Base-by-base conservation (phyloP, 108 stramenopile species). In the Nitzschia sp. region DNA sequence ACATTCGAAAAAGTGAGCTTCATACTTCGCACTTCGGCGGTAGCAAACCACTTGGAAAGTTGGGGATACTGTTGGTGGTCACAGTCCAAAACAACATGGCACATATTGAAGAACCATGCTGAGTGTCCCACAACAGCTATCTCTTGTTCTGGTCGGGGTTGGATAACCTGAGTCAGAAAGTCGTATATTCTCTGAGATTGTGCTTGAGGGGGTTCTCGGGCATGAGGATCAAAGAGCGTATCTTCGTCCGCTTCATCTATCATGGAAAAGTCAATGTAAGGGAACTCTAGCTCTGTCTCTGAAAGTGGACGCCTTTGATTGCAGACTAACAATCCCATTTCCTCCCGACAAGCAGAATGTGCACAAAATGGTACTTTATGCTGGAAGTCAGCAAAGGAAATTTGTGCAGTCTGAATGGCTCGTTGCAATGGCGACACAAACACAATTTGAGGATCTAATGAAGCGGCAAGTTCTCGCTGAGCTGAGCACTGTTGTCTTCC, bases 61-160 rank as follows among this genome's bases (percentile, higher is more conserved):
- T 59, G 15, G 1, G 24, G 15, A 39, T 65, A 29, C 15, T 71
- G 43, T 21, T 79, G 69, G 19, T 72, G 60, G 11, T 70, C 70
- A 57, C 70, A 71, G 57, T 83, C 72, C 70, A 86, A 66, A 10
- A 86, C 85, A 48, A 75, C 71, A 79, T 86, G 80, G 61, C 75
- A 57, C 69, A 86, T 54, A 17, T 65, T 80, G 48, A 86, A 86
- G 48, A 86, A 58, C 63, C 69, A 83, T 3, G 82, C 77, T 8
- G 85, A 86, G 83, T 86, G 85, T 26, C 71, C 64, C 8, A 86
- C 85, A 51, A 86, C 65, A 1, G 85, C 85, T 43, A 86, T 73
- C 66, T 86, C 82, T n/a, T 69, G 37, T 66, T 86, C 77, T 10
- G 85, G 80, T 41, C 80, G 67, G 15, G 41, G 15, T 50, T 48